Percentiles rank a stretch among this genome's conserved stretches.
phyloP scores from a whole-genome alignment of 805 yeast species.

The Clavispora carvajalis region DNA sequence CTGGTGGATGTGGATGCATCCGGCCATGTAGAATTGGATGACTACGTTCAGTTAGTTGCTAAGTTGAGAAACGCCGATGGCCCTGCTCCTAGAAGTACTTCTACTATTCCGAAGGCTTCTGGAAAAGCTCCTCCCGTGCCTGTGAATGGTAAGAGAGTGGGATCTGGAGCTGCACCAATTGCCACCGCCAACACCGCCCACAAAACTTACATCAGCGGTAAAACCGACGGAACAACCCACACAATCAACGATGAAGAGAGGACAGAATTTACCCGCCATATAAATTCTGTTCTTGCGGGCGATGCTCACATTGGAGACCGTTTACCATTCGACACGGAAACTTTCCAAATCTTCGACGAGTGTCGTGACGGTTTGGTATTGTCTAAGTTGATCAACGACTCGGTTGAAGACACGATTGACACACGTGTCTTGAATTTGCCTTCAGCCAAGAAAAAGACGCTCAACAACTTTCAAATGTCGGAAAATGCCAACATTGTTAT shows the following conservation, averaged over 20 bases:
- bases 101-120: neutral
- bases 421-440: slow-evolving; percentile 94
- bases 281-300: slow-evolving; percentile 85
- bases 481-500: slow-evolving; percentile 97
- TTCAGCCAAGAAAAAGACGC: slow-evolving; percentile 60
- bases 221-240: slow-evolving; percentile 89
- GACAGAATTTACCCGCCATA: slow-evolving; percentile 91
- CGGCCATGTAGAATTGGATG: slow-evolving; percentile 95
- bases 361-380: slow-evolving; percentile 92
- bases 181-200: slow-evolving; percentile 46
- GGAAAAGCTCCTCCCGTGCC: neutral
- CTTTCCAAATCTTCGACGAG: slow-evolving; percentile 94
- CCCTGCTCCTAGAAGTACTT: slow-evolving; percentile 2
- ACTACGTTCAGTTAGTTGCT: slow-evolving; percentile 78
- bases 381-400: slow-evolving; percentile 91
- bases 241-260: slow-evolving; percentile 97
- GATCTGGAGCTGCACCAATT: slow-evolving; percentile 30
- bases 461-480: slow-evolving; percentile 91
- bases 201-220: slow-evolving; percentile 77
- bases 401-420: slow-evolving; percentile 97
- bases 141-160: slow-evolving; percentile 10
- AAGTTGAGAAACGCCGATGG: slow-evolving; percentile 55
- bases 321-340: slow-evolving; percentile 87
- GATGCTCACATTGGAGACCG: slow-evolving; percentile 80
- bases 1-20: slow-evolving; percentile 91